These are phyloP conservation scores for Hypholoma fasciculare DNA, from an alignment of 768 basidiomycete genomes.

Conservation along the genomic window DNA sequence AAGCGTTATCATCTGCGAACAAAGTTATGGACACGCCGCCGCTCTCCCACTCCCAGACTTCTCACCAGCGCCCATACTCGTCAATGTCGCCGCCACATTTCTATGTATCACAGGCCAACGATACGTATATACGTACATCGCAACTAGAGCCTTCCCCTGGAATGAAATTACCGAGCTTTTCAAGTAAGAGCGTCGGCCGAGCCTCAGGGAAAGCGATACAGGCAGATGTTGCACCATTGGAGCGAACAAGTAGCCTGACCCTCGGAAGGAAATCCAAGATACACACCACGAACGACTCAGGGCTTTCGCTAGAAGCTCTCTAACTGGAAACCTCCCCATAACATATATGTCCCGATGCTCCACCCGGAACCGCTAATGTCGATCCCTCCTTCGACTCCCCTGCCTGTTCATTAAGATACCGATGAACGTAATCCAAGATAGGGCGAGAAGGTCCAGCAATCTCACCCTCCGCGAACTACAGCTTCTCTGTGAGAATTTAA, in stretches of 20 bases:
- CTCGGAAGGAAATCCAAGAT: conserved; percentile 4
- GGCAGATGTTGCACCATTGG: background rate
- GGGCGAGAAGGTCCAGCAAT: too few relatives aligned
- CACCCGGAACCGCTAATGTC: background rate
- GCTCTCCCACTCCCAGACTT: conserved; percentile 17
- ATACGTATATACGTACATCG: conserved; percentile 41
- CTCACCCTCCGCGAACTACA: too few relatives aligned
- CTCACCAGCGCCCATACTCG: conserved; percentile 21
- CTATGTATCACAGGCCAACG: conserved; percentile 34
- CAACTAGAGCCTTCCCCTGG: conserved; percentile 55
- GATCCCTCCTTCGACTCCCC: too few relatives aligned
- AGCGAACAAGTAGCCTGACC: conserved; percentile 3
- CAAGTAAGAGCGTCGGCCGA: conserved; percentile 20
- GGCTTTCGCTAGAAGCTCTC: background rate
- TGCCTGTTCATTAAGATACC: too few relatives aligned
- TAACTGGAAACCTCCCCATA: background rate
- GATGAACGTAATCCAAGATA: too few relatives aligned
- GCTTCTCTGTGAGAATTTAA: too few relatives aligned
- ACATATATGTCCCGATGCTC: background rate
- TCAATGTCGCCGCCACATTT: conserved; percentile 33
- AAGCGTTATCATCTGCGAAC: conserved; percentile 7
- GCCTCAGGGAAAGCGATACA: conserved; percentile 13
- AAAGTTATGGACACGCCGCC: background rate
- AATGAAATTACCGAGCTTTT: conserved; percentile 46
- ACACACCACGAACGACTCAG: background rate